phyloP scores from a whole-genome alignment of 768 basidiomycete species.

The Tephrocybe rancida region DNA sequence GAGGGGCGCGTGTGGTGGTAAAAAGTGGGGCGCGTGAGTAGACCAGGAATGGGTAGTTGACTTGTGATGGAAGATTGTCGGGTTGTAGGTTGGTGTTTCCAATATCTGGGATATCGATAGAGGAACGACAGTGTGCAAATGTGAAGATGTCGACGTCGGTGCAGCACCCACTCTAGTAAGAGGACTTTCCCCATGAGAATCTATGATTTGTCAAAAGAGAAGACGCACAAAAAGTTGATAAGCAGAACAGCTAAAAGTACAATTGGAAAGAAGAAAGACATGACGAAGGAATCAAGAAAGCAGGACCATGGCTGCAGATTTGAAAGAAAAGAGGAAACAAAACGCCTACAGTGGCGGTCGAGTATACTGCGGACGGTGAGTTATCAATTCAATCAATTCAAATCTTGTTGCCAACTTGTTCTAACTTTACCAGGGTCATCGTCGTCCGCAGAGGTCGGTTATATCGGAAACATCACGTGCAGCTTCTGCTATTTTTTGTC shows the following conservation, averaged over 20 bases:
- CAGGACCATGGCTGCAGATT: slow-evolving; percentile 1
- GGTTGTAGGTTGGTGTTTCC: slow-evolving; percentile 3
- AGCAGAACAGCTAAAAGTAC: not conserved
- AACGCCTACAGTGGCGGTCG: not conserved
- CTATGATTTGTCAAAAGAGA: not conserved
- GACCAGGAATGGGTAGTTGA: not conserved
- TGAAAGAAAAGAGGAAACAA: not conserved
- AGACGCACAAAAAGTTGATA: slow-evolving; percentile 11
- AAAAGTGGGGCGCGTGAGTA: slow-evolving; percentile 2
- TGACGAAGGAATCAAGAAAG: not conserved
- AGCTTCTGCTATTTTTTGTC: not conserved
- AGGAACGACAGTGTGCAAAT: slow-evolving; percentile 1
- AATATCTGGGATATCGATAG: slow-evolving; percentile 7
- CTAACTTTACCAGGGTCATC: too few relatives aligned
- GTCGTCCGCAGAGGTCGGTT: not conserved
- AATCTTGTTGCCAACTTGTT: too few relatives aligned
- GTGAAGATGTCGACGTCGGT: slow-evolving; percentile 16
- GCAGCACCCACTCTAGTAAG: slow-evolving; percentile 14
- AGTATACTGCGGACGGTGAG: not conserved
- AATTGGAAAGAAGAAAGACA: not conserved
- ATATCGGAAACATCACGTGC: slow-evolving; percentile 5
- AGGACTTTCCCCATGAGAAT: not conserved
- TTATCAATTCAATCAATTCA: not conserved
- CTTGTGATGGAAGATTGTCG: slow-evolving; percentile 3
- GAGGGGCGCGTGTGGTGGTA: slow-evolving; percentile 7